A percentile compares a stretch with the other conserved stretches of the same genome.
Conservation (phyloP, 2,329 filamentous ascomycete species). For the Colletotrichum theobromicola region DNA sequence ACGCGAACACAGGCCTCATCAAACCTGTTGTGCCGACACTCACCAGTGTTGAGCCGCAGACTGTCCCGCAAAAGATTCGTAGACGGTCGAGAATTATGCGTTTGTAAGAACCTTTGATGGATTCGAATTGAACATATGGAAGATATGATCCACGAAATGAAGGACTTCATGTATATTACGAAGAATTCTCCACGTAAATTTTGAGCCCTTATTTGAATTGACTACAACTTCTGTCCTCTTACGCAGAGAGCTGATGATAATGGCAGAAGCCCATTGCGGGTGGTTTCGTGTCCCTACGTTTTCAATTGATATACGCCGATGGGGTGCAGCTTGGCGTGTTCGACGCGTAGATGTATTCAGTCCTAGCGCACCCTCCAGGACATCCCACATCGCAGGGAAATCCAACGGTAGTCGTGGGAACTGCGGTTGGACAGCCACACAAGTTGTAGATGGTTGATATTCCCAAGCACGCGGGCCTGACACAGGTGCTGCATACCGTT, state of each 20-base stretch:
- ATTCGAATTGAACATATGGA: neutral
- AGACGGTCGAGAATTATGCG: constrained; percentile 3
- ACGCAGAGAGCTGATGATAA: neutral
- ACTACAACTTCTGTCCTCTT: neutral
- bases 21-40: constrained; percentile 40
- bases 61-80: constrained; percentile 2
- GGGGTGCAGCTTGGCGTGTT: neutral
- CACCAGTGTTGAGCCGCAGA: constrained; percentile 30
- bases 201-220: neutral
- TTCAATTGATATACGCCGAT: neutral
- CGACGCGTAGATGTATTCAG: constrained; percentile 5
- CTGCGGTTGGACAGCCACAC: constrained; percentile 4
- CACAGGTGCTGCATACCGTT: constrained; percentile 7
- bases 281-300: neutral
- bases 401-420: neutral
- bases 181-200: neutral
- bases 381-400: constrained; percentile 2
- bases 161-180: neutral
- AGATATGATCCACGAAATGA: neutral
- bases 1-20: constrained; percentile 41
- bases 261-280: neutral
- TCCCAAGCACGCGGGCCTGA: neutral
- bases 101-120: neutral
- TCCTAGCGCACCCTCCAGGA: constrained; percentile 11
- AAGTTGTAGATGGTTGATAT: neutral